phyloP scores from a whole-genome alignment of 371 early-diverging fungal genomes.

The Mortierella sp. region DNA sequence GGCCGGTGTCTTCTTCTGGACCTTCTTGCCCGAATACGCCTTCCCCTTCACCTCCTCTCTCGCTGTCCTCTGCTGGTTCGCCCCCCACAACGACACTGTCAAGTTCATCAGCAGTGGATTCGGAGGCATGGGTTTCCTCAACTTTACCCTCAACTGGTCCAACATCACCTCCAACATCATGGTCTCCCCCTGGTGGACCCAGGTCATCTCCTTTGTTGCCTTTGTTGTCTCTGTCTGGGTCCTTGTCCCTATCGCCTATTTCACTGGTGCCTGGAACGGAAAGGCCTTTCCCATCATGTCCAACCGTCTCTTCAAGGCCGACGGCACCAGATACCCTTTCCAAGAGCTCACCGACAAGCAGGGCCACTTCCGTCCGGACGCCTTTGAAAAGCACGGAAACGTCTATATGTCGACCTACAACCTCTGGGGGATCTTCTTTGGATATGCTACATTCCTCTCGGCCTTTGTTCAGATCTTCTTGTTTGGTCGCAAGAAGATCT shows the following conservation, averaged over 20 bases:
- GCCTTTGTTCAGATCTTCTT: constrained; percentile 58
- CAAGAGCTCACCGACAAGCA: constrained; percentile 25
- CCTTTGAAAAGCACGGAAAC: constrained; percentile 39
- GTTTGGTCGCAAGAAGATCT: constrained; percentile 55
- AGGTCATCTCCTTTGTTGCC: constrained; percentile 52
- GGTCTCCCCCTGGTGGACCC: constrained; percentile 61
- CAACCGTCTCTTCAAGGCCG: constrained; percentile 49
- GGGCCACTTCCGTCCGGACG: constrained; percentile 37
- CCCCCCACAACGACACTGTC: constrained; percentile 45
- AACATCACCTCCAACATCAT: constrained; percentile 53
- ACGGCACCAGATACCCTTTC: constrained; percentile 55
- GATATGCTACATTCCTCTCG: constrained; percentile 57
- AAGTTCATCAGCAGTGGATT: constrained; percentile 55
- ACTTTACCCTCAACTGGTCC: constrained; percentile 59
- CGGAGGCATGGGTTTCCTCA: constrained; percentile 59
- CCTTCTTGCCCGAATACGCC: constrained; percentile 55
- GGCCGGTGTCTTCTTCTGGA: constrained; percentile 57
- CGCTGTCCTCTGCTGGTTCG: constrained; percentile 58
- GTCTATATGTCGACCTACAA: constrained; percentile 58
- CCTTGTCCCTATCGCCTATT: constrained; percentile 50
- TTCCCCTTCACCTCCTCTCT: constrained; percentile 54
- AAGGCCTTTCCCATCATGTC: constrained; percentile 46
- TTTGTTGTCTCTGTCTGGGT: constrained; percentile 57
- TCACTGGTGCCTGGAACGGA: constrained; percentile 50
- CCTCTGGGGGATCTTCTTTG: constrained; percentile 58